These are phyloP conservation scores for Allomyces javanicus DNA, from an alignment of 192 early-diverging fungal species.

Conservation along the genomic window DNA sequence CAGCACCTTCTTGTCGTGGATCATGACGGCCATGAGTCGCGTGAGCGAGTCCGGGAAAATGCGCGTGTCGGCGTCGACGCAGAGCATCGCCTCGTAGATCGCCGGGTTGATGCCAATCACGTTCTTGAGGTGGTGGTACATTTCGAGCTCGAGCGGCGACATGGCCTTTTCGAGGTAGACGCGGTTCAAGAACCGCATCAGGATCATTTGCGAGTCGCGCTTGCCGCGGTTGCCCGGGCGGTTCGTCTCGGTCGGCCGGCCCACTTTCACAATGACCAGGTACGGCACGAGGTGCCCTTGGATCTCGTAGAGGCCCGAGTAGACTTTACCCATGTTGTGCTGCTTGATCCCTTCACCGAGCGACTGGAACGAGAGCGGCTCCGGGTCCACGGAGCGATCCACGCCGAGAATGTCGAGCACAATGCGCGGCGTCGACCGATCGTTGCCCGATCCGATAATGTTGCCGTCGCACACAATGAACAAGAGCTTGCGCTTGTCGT, in stretches of 20 bases:
- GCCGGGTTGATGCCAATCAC: conserved; percentile 75
- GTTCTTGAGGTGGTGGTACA: conserved; percentile 93
- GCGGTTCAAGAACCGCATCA: conserved; percentile 80
- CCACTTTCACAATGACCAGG: conserved; percentile 83
- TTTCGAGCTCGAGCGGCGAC: conserved; percentile 80
- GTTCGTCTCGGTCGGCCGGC: conserved; percentile 59
- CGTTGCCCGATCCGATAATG: conserved; percentile 91
- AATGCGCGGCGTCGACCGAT: conserved; percentile 83
- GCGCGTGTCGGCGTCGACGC: conserved; percentile 68
- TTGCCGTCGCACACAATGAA: conserved; percentile 79
- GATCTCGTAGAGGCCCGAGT: conserved; percentile 81
- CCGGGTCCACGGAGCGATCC: conserved; percentile 55
- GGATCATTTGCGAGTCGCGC: conserved; percentile 88
- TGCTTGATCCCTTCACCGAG: conserved; percentile 79
- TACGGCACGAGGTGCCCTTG: conserved; percentile 80
- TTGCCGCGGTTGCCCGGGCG: conserved; percentile 94
- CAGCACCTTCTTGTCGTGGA: conserved; percentile 56
- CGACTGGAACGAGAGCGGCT: conserved; percentile 60
- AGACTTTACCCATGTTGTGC: conserved; percentile 86
- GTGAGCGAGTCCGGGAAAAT: conserved; percentile 68
- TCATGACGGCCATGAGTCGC: conserved; percentile 65
- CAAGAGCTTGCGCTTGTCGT: conserved; percentile 75
- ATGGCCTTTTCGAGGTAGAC: conserved; percentile 82
- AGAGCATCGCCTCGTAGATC: conserved; percentile 56
- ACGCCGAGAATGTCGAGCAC: conserved; percentile 82